Evolutionary conservation across 805 yeast species (phyloP), one percentile per base, ranked within the genome.

Genomic region (Kazachstania bromeliacearum): DNA sequence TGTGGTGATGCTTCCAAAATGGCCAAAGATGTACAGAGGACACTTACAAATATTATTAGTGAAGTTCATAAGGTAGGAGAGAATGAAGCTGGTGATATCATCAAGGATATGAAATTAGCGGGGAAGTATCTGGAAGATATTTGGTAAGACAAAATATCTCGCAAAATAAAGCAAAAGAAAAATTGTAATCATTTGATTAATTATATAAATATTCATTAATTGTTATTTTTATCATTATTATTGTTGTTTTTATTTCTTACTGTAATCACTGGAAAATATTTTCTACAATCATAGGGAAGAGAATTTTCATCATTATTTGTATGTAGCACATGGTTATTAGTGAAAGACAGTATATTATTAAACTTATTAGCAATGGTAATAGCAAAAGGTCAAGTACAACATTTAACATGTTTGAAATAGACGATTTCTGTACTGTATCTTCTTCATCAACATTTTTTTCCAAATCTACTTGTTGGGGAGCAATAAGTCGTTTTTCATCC

Each of bases 61-160:
- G 58, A 71, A 38, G 73, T 75, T 45, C 78, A 88, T 52, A 72
- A 69, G n/a, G 62, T 85, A 20, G 46, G 78, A 5, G 70, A 68
- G 39, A 80, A 71, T 23, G 77, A 75, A 45, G 96, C 95, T 10
- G 72, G 74, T 37, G 92, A 81, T 40, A 67, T 82, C 53, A 71
- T 85, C 41, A 83, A 85, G 64, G 72, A 78, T 44, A 72, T 82
- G 65, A 84, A 83, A 59, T 76, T 84, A 18, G 79, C 81, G 49
- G 89, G 88, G 57, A 76, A 80, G 62, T 89, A 87, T 61, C 98
- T 89, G 66, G 97, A 92, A 64, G 98, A 89, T 69, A 95, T 89
- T 10, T 89, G 98, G 98, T 89, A 67, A 62, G 17, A 20, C 32
- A 40, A 20, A 12, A 12, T 5, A 14, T 24, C 7, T 12, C 24